These are phyloP conservation scores for Beta corolliflora DNA, from an alignment of 179 eudicot species.

Conservation along the genomic window DNA sequence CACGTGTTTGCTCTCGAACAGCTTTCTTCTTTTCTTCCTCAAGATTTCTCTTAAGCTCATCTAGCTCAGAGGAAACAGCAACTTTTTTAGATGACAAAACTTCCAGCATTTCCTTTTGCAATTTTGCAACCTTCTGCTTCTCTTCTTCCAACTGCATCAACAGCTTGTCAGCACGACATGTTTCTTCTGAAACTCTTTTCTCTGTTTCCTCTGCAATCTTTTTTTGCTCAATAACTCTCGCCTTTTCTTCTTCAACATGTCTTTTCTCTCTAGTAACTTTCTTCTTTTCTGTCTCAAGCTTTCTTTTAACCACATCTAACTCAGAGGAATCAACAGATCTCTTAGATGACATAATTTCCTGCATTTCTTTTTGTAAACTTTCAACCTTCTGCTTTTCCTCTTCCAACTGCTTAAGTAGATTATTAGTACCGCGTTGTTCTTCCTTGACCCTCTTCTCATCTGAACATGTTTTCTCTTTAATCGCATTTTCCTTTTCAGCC, in stretches of 20 bases:
- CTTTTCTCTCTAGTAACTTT: constrained; percentile 41
- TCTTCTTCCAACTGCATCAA: constrained; percentile 22
- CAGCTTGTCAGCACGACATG: constrained; percentile 11
- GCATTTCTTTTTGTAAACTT: constrained; percentile 35
- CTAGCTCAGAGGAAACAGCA: not conserved
- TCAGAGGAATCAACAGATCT: constrained; percentile 25
- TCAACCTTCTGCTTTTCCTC: constrained; percentile 26
- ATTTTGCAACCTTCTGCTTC: constrained; percentile 3
- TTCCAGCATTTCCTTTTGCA: not conserved
- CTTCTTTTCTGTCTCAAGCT: constrained; percentile 52
- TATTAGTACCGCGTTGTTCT: not conserved
- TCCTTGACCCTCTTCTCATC: constrained; percentile 16
- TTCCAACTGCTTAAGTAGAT: constrained; percentile 11
- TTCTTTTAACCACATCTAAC: constrained; percentile 46
- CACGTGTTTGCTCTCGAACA: constrained; percentile 32
- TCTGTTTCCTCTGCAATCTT: constrained; percentile 37
- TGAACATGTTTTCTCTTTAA: constrained; percentile 23
- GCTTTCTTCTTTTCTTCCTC: constrained; percentile 50
- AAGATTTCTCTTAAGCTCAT: constrained; percentile 52
- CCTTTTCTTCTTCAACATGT: constrained; percentile 40
- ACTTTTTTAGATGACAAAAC: not conserved
- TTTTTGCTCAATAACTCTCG: constrained; percentile 42
- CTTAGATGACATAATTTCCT: constrained; percentile 27
- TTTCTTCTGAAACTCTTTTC: constrained; percentile 23
- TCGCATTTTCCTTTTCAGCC: constrained; percentile 30